Base-by-base conservation (phyloP, 1,284 basidiomycete species). In the Sporisorium scitamineum region DNA sequence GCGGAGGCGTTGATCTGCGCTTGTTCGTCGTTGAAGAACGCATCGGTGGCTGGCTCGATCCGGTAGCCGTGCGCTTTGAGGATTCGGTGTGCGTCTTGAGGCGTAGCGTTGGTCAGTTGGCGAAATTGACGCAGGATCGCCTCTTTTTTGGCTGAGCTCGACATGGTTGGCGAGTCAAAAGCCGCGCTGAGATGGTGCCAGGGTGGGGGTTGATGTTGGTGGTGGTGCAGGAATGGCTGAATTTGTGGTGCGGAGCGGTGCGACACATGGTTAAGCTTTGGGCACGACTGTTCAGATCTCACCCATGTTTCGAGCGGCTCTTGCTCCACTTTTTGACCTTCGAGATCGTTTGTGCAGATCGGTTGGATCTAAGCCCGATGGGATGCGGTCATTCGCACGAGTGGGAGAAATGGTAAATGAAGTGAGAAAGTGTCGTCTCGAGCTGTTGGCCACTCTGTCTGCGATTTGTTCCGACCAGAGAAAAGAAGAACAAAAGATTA, bases 21-120 rank as follows among this genome's bases (percentile, higher is more conserved):
- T n/a, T 71, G 62, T 5, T 76, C 76, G 54, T 86, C 84, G 45
- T 73, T 90, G 86, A 90, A 94, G 85, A 88, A 94, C 0, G 91
- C 90, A 85, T 94, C 91, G 45, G 94, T 87, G 11, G 94, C 93
- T 11, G 88, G 86, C 57, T 94, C 93, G 48, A 93, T 84, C 39
- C 90, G 88, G 82, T 85, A 87, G 27, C 89, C 90, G 86, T 92
- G 88, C 69, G 90, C 90, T 79, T 92, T 91, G 57, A 94, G 85
- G 85, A 90, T 92, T 63, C 89, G 89, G 70, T 86, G 89, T n/a
- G 93, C 93, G 61, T 93, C 92, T 37, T 79, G 68, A 7, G 68
- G 56, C 5, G 80, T 76, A 1, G 80, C 78, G 59, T 80, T 80
- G 57, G 79, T 79, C 24, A 78, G 61, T 37, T 47, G 20, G 31